Conservation (phyloP, 139 green algal genomes). For the Gonium pectorale region DNA sequence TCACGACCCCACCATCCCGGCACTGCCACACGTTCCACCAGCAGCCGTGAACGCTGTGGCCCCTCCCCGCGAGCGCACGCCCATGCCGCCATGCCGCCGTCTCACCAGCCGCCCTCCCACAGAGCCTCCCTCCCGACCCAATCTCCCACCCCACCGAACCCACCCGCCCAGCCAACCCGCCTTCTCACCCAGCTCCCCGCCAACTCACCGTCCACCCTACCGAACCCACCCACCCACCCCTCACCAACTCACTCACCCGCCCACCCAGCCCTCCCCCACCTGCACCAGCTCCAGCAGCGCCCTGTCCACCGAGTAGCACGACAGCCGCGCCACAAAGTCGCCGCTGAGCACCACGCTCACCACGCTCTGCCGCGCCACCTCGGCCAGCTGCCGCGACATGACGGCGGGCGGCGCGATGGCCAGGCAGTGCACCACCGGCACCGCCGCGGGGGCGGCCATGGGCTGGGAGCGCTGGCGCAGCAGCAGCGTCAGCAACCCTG, state of each 20-base stretch:
- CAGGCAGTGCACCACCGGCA: slow-evolving; percentile 50
- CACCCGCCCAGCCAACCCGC: too few relatives aligned
- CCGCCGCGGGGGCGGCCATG: neutral
- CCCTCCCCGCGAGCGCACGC: too few relatives aligned
- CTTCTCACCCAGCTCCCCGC: too few relatives aligned
- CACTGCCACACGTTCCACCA: too few relatives aligned
- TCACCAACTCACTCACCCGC: neutral
- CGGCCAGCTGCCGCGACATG: slow-evolving; percentile 60
- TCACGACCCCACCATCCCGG: too few relatives aligned
- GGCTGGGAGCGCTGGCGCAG: slow-evolving; percentile 29
- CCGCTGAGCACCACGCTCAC: slow-evolving; percentile 57
- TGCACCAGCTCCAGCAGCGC: slow-evolving; percentile 67
- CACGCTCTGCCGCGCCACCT: slow-evolving; percentile 52
- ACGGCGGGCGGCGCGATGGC: slow-evolving; percentile 56
- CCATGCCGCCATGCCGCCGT: too few relatives aligned
- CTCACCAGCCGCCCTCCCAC: too few relatives aligned
- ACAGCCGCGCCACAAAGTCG: slow-evolving; percentile 65
- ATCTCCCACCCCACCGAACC: too few relatives aligned
- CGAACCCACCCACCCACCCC: too few relatives aligned
- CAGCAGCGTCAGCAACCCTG: slow-evolving; percentile 72
- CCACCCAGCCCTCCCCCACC: neutral
- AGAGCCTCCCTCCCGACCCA: too few relatives aligned
- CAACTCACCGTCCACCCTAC: too few relatives aligned
- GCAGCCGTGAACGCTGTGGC: too few relatives aligned
- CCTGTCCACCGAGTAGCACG: slow-evolving; percentile 60